Evolutionary conservation across 169 alveolate species (phyloP).

Genomic region (Eimeria necatrix): DNA sequence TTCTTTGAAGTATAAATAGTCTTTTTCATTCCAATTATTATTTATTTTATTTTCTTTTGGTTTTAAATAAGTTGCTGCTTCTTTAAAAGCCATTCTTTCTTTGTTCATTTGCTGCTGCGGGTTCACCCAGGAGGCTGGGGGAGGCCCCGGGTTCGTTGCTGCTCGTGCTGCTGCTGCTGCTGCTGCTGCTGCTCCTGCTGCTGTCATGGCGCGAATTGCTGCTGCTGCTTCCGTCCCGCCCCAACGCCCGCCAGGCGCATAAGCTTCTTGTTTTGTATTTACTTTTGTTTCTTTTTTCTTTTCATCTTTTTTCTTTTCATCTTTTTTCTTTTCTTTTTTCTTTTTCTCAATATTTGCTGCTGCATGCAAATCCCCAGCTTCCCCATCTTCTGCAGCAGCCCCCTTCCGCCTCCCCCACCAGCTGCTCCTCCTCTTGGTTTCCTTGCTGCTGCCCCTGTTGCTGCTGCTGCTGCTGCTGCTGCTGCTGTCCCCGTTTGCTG

Average conservation of each 20-base stretch:
- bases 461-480: too few species aligned
- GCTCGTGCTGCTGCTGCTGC: conserved; percentile 29
- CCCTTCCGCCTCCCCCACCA: too few species aligned
- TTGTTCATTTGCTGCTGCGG: not conserved
- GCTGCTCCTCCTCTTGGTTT: too few species aligned
- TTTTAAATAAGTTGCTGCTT: too few species aligned
- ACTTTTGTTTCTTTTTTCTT: not conserved
- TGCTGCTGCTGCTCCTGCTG: conserved; percentile 11
- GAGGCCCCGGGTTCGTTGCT: not conserved
- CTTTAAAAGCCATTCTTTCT: not conserved
- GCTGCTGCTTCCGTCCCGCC: not conserved
- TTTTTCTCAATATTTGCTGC: not conserved
- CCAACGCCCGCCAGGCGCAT: not conserved
- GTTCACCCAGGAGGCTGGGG: not conserved
- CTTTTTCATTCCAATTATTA: not conserved
- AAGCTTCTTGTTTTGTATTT: too few species aligned
- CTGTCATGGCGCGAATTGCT: conserved; percentile 14
- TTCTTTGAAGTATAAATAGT: not conserved
- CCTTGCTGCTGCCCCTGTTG: too few species aligned
- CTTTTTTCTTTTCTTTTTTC: not conserved
- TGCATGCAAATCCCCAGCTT: not conserved
- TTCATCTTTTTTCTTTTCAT: conserved; percentile 5
- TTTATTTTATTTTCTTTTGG: too few species aligned
- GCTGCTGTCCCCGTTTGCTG: too few species aligned
- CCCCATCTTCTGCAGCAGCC: too few species aligned